These are phyloP conservation scores for Podila horticola DNA, from an alignment of 192 early-diverging fungal genomes.

Conservation along the genomic window DNA sequence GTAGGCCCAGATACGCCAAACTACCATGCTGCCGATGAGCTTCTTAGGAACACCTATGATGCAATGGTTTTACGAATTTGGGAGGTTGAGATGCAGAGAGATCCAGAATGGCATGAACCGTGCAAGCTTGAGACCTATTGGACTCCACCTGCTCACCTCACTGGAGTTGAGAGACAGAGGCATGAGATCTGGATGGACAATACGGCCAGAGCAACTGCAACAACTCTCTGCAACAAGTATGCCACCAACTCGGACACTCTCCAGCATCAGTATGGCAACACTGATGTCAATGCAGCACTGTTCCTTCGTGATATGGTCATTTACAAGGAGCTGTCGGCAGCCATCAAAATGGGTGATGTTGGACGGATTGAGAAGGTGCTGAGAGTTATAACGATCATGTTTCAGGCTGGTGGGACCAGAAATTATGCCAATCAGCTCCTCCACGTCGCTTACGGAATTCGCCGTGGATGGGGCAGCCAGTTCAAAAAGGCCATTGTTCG, in stretches of 20 bases:
- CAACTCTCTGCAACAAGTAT: too few relatives aligned
- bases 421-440: slow-evolving; percentile 24
- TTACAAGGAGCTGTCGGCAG: neutral
- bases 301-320: slow-evolving; percentile 13
- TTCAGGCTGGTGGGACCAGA: slow-evolving; percentile 8
- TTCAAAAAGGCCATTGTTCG: neutral
- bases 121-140: too few relatives aligned
- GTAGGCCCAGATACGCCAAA: neutral
- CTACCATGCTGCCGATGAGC: slow-evolving; percentile 11
- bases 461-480: neutral
- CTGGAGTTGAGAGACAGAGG: too few relatives aligned
- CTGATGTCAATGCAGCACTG: neutral
- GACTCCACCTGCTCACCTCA: too few relatives aligned
- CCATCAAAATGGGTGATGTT: neutral
- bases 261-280: neutral
- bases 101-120: too few relatives aligned
- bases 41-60: neutral
- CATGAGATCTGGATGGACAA: too few relatives aligned
- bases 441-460: slow-evolving; percentile 3
- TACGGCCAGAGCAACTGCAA: too few relatives aligned
- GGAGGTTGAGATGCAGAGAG: too few relatives aligned
- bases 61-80: neutral
- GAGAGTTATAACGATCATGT: slow-evolving; percentile 8
- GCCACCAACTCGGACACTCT: too few relatives aligned
- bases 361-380: neutral